Percentiles rank a stretch among this genome's conserved stretches.
These are phyloP conservation scores for Rutstroemia sydowiana DNA, from an alignment of 2,329 filamentous ascomycete genomes.

Conservation along the genomic window DNA sequence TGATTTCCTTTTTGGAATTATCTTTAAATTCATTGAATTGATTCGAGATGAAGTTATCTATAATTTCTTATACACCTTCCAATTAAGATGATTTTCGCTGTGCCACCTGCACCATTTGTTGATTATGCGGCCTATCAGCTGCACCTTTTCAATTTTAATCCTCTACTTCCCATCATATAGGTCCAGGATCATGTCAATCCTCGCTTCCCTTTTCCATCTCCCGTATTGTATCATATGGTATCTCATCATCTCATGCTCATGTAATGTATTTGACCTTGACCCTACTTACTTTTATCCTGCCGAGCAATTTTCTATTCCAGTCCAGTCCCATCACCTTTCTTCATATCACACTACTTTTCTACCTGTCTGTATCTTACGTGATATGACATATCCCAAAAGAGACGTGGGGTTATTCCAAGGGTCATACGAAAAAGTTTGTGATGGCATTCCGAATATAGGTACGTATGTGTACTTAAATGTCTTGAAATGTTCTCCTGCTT, in stretches of 20 bases:
- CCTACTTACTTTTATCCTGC: too few species aligned
- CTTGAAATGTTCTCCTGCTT: not conserved
- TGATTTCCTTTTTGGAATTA: not conserved
- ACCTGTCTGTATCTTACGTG: constrained; percentile 1
- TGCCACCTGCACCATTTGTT: constrained; percentile 1
- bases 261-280: too few species aligned
- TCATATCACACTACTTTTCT: not conserved
- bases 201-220: too few species aligned
- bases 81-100: not conserved
- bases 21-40: not conserved
- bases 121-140: constrained; percentile 2
- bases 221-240: too few species aligned
- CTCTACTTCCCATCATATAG: not conserved
- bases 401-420: not conserved
- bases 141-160: not conserved
- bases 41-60: constrained; percentile 1
- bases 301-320: too few species aligned
- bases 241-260: too few species aligned
- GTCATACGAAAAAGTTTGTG: not conserved
- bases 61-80: not conserved
- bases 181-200: not conserved
- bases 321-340: not conserved
- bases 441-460: not conserved
- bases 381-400: not conserved
- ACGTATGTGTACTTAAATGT: not conserved